Conservation (phyloP, 257 asterid genomes). For the Buddleja alternifolia region DNA sequence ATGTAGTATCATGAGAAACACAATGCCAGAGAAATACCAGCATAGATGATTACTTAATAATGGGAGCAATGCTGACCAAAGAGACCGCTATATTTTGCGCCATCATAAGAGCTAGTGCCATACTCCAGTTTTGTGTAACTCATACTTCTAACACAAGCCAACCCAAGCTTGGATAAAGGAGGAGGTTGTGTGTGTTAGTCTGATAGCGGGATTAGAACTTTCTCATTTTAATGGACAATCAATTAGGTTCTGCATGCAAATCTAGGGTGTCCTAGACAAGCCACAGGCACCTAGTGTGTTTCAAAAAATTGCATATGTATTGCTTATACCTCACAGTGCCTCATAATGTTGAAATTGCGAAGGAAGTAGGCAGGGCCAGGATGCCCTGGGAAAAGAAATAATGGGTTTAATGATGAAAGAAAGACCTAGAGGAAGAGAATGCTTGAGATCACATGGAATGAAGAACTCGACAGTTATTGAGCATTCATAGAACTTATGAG, state of each 20-base stretch:
- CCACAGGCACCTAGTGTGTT: background rate
- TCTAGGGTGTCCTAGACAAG: background rate
- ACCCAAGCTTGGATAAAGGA: constrained; percentile 13
- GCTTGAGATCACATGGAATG: constrained; percentile 24
- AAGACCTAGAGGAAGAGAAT: background rate
- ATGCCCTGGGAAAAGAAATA: background rate
- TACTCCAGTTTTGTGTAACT: background rate
- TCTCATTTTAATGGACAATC: background rate
- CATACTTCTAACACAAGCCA: constrained; percentile 8
- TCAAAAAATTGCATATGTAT: background rate
- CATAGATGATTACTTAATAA: constrained; percentile 16
- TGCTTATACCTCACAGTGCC: constrained; percentile 5
- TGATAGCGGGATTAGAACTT: background rate
- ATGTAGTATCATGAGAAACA: constrained; percentile 26
- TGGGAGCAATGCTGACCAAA: constrained; percentile 25
- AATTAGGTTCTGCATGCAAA: background rate
- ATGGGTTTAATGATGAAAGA: constrained; percentile 1
- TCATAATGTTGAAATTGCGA: background rate
- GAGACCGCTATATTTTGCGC: constrained; percentile 1
- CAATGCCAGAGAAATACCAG: constrained; percentile 17
- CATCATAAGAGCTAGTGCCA: constrained; percentile 3
- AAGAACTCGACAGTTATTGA: constrained; percentile 3
- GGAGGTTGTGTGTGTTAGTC: background rate
- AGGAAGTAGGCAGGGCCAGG: background rate
- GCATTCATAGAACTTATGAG: constrained; percentile 1